Evolutionary conservation across 2,329 filamentous ascomycete species (phyloP).

Genomic region (Penicillium corylophilum): DNA sequence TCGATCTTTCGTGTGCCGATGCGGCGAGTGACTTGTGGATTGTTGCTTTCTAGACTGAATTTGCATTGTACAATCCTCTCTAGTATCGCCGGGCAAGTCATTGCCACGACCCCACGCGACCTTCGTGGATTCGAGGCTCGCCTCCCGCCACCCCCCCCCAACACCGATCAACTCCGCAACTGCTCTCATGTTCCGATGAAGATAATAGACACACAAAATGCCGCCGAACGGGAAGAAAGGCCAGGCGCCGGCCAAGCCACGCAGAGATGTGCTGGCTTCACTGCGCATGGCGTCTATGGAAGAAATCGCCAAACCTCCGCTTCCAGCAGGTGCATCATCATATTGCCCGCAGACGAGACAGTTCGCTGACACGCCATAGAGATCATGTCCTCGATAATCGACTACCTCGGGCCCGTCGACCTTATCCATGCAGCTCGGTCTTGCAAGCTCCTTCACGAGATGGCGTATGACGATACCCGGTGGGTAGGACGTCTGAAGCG

Average conservation of each 20-base stretch:
- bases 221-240: slow-evolving; percentile 54
- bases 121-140: not conserved
- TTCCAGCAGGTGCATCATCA: slow-evolving; percentile 70
- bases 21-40: not conserved
- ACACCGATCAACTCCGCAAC: slow-evolving; percentile 2
- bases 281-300: slow-evolving; percentile 76
- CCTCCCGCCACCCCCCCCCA: not conserved
- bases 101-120: not conserved
- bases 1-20: slow-evolving; percentile 6
- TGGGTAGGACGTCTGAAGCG: slow-evolving; percentile 84
- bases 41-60: not conserved
- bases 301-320: slow-evolving; percentile 68
- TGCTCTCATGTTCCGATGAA: slow-evolving; percentile 28
- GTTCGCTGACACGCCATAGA: slow-evolving; percentile 55
- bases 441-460: slow-evolving; percentile 85
- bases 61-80: not conserved
- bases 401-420: slow-evolving; percentile 82
- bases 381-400: slow-evolving; percentile 82
- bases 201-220: slow-evolving; percentile 35
- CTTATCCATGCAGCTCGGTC: slow-evolving; percentile 81
- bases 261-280: slow-evolving; percentile 65
- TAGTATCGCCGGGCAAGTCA: not conserved
- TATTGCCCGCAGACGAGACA: not conserved
- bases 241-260: slow-evolving; percentile 34
- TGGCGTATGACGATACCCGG: slow-evolving; percentile 97